Conservation (phyloP, 768 basidiomycete genomes). For the Stropharia rugosoannulata region DNA sequence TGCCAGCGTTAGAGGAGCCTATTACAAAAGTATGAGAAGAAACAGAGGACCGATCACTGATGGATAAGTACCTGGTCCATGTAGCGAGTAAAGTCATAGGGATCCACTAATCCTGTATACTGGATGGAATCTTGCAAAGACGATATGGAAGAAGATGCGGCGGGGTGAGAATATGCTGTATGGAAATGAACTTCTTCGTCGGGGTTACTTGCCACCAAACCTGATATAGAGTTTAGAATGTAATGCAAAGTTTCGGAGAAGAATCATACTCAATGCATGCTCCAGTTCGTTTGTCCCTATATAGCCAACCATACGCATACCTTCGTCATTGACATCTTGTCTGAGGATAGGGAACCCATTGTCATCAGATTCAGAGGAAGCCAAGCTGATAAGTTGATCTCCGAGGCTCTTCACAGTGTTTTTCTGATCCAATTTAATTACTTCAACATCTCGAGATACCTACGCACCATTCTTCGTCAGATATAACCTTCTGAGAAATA, state of each 20-base stretch:
- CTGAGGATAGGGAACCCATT: conserved; percentile 86
- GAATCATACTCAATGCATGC: conserved; percentile 76
- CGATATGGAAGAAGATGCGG: conserved; percentile 57
- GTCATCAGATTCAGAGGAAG: conserved; percentile 65
- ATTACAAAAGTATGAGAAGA: not conserved
- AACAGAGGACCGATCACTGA: not conserved
- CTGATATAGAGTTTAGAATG: conserved; percentile 32
- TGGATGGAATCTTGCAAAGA: conserved; percentile 49
- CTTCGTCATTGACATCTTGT: conserved; percentile 42
- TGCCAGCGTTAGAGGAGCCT: conserved; percentile 88
- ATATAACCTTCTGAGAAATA: not conserved
- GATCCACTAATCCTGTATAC: conserved; percentile 37
- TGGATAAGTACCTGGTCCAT: conserved; percentile 75
- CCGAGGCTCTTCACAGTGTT: conserved; percentile 82
- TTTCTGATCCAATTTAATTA: conserved; percentile 65
- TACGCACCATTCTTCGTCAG: conserved; percentile 26
- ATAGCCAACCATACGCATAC: conserved; percentile 79
- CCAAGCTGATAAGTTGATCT: conserved; percentile 61
- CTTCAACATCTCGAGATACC: conserved; percentile 66
- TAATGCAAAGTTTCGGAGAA: conserved; percentile 4
- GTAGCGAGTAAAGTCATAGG: conserved; percentile 82
- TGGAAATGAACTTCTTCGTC: conserved; percentile 70
- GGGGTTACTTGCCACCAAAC: conserved; percentile 71
- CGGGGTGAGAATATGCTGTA: conserved; percentile 37
- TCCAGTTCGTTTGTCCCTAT: conserved; percentile 93